Evolutionary conservation across 345 rosid genomes (phyloP).

Genomic region (Salix exigua): DNA sequence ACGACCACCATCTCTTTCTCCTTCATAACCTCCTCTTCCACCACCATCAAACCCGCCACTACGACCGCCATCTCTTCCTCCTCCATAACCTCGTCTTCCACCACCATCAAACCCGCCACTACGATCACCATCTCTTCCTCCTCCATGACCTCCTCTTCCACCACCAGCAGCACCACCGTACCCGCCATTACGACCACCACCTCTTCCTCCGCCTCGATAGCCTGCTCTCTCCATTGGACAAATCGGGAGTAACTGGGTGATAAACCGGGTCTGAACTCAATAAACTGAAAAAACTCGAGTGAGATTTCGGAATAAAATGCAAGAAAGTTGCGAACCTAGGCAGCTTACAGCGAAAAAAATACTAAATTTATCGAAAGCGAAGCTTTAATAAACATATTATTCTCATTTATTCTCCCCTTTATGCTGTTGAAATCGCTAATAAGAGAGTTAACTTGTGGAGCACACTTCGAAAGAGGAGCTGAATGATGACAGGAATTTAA

Average conservation of each 20-base stretch:
- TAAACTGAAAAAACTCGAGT: background rate
- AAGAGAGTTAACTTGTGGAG: background rate
- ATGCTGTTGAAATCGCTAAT: background rate
- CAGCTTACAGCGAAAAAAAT: too few species aligned
- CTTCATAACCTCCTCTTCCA: slow-evolving; percentile 24
- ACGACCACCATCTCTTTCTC: slow-evolving; percentile 6
- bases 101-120: too few species aligned
- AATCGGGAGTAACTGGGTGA: slow-evolving; percentile 12
- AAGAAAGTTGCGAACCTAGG: background rate
- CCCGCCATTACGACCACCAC: slow-evolving; percentile 9
- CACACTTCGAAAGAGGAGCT: background rate
- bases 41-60: slow-evolving; percentile 11
- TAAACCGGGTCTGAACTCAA: background rate
- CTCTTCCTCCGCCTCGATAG: slow-evolving; percentile 9
- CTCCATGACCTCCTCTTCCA: slow-evolving; percentile 1
- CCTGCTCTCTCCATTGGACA: slow-evolving; percentile 52
- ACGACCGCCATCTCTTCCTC: slow-evolving; percentile 3
- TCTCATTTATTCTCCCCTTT: background rate
- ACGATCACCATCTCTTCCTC: background rate
- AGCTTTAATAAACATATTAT: too few species aligned
- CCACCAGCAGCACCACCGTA: background rate
- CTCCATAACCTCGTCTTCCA: slow-evolving; percentile 25
- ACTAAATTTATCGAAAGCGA: too few species aligned
- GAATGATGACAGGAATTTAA: background rate
- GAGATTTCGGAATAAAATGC: background rate